These are phyloP conservation scores for Drechslerella stenobrocha DNA, from an alignment of 2,329 filamentous ascomycete genomes.

Conservation along the genomic window DNA sequence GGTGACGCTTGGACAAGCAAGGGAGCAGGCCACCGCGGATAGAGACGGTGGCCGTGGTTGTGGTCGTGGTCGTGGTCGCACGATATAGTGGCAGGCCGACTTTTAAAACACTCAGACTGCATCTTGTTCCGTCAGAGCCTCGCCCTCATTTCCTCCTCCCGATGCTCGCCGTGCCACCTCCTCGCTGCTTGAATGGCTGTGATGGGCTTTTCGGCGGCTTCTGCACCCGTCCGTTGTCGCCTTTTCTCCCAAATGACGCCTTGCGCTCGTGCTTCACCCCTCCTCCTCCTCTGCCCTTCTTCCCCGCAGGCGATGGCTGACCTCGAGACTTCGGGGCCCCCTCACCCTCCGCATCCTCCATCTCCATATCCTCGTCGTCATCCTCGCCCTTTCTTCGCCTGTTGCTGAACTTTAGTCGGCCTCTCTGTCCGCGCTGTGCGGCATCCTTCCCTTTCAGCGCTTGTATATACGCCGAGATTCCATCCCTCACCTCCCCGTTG, in stretches of 20 bases:
- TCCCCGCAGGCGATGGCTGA: constrained; percentile 54
- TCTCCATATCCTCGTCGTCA: constrained; percentile 57
- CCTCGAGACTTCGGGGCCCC: constrained; percentile 56
- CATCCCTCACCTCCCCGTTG: constrained; percentile 59
- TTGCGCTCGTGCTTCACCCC: constrained; percentile 48
- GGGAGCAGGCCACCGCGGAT: constrained; percentile 1
- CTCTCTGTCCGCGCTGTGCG: constrained; percentile 67
- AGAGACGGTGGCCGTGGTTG: no score
- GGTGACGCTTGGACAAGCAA: constrained; percentile 29
- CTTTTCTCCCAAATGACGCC: constrained; percentile 47
- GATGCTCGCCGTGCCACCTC: constrained; percentile 46
- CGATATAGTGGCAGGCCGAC: neutral
- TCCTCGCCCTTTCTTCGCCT: constrained; percentile 59
- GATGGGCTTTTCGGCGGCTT: constrained; percentile 44
- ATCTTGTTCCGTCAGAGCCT: neutral
- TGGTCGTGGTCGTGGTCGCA: no score
- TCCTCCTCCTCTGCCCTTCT: constrained; percentile 39
- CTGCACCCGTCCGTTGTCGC: constrained; percentile 41
- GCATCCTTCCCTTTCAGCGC: constrained; percentile 70
- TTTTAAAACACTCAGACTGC: constrained; percentile 38
- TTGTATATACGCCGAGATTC: constrained; percentile 70
- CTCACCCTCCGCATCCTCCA: constrained; percentile 64
- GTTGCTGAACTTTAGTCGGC: constrained; percentile 73
- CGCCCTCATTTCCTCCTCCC: constrained; percentile 44
- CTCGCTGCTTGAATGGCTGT: constrained; percentile 36